Base-by-base conservation (phyloP, 2,329 filamentous ascomycete species). In the Phyllosticta citribraziliensis region DNA sequence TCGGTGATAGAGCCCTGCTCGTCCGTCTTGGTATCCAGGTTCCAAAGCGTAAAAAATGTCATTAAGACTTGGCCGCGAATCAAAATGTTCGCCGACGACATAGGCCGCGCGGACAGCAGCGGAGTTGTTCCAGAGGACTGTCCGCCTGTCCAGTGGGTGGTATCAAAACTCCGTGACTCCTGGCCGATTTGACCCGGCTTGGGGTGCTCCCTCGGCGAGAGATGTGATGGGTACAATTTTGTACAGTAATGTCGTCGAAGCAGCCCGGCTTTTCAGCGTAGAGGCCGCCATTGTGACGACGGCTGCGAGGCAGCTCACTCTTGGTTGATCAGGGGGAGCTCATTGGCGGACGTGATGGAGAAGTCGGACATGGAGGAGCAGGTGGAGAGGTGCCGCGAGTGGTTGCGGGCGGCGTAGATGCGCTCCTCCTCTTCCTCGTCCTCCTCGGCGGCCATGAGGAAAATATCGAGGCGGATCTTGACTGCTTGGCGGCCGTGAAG, bases 401-500 rank as follows among this genome's bases (percentile, higher is more conserved):
- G 54, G 27, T 56, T 14, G 54, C 9, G 24, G 10, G 11, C 8
- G 25, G 25, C 54, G 51, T 52, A 52, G 11, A 52, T 20, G 24
- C 24, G 19, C 24, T 20, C 24, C 10, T 51, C 51, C 35, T 59
- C 51, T 5, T 56, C 55, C 25, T 56, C 54, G 27, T 61, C 58
- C 33, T 55, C 58, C 30, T 61, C 58, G 19, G 58, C 53, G 35
- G 40, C 35, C 35, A 57, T 40, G 58, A 56, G 25, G 58, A 52
- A 56, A 53, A 50, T 50, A 54, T 61, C 62, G 30, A 60, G 40
- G 22, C 52, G 25, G 19, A 63, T 56, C 14, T 25, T 40, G n/a
- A 62, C 19, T 24, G 57, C 56, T 60, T 64, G 63, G 14, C 53
- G 52, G 30, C 63, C 61, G 35, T 22, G 47, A 1, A 64, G 55